These are phyloP conservation scores for Solanum sitiens DNA, from an alignment of 257 asterid species.

Conservation along the genomic window DNA sequence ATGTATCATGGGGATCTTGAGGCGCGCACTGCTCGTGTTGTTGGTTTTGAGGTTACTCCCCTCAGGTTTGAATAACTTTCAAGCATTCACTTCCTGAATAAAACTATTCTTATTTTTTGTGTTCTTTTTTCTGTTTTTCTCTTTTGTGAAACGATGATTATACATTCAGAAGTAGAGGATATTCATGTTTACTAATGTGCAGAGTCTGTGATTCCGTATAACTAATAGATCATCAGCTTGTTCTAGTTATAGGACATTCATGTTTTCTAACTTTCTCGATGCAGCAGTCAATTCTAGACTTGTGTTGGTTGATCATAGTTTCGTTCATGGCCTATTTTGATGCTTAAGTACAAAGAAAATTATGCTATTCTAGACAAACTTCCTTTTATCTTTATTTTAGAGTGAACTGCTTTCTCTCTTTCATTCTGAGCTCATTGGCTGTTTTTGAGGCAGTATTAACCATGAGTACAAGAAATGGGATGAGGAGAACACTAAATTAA, in stretches of 20 bases:
- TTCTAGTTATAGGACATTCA: not conserved
- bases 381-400: not conserved
- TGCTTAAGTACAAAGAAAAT: not conserved
- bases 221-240: not conserved
- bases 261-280: not conserved
- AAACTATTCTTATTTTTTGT: not conserved
- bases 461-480: constrained; percentile 36
- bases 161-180: not conserved
- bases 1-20: constrained; percentile 38
- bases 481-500: constrained; percentile 20
- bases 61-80: constrained; percentile 20
- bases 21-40: constrained; percentile 30
- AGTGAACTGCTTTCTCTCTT: not conserved
- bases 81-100: not conserved
- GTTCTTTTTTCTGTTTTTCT: not conserved
- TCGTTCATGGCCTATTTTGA: not conserved
- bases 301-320: not conserved
- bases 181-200: not conserved
- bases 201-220: not conserved
- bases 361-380: too few relatives aligned
- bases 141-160: not conserved
- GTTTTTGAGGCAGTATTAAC: constrained; percentile 18
- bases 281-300: not conserved
- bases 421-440: not conserved
- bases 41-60: constrained; percentile 49